Conservation (phyloP, 2,329 filamentous ascomycete genomes). For the Fusarium sp. region DNA sequence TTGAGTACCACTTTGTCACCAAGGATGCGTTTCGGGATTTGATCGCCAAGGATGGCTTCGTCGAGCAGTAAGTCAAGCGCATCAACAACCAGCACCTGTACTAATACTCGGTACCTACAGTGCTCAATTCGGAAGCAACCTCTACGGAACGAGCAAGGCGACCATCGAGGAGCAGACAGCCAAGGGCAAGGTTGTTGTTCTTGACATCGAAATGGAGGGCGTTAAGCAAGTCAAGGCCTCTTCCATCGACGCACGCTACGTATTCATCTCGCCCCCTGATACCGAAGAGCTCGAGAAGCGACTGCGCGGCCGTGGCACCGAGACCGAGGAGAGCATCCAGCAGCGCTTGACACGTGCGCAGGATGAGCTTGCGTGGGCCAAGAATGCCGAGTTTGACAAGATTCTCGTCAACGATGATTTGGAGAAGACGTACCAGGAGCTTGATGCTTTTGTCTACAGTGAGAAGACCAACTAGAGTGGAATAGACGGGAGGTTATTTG, state of each 20-base stretch:
- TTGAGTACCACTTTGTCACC: slow-evolving; percentile 82
- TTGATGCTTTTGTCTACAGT: slow-evolving; percentile 60
- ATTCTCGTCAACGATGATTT: slow-evolving; percentile 56
- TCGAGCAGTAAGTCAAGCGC: slow-evolving; percentile 66
- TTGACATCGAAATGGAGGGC: slow-evolving; percentile 98
- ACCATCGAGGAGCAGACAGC: slow-evolving; percentile 80
- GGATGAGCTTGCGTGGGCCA: slow-evolving; percentile 78
- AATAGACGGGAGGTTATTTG: background rate
- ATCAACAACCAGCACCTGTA: background rate
- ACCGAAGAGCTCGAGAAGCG: slow-evolving; percentile 79
- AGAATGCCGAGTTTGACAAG: slow-evolving; percentile 64
- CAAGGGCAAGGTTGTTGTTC: slow-evolving; percentile 78
- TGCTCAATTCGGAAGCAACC: slow-evolving; percentile 85
- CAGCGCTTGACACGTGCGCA: slow-evolving; percentile 77
- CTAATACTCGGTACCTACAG: slow-evolving; percentile 14
- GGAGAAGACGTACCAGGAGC: slow-evolving; percentile 61
- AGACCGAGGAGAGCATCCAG: slow-evolving; percentile 76
- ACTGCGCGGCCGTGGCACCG: slow-evolving; percentile 78
- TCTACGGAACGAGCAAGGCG: slow-evolving; percentile 84
- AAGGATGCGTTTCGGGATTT: slow-evolving; percentile 73
- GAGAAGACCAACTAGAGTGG: slow-evolving; percentile 23
- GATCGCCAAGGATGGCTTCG: slow-evolving; percentile 75
- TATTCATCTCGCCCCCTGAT: slow-evolving; percentile 86
- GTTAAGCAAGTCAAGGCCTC: slow-evolving; percentile 92
- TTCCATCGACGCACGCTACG: slow-evolving; percentile 78